Conservation (phyloP, 2,329 filamentous ascomycete genomes). For the Ophiostoma sp. region DNA sequence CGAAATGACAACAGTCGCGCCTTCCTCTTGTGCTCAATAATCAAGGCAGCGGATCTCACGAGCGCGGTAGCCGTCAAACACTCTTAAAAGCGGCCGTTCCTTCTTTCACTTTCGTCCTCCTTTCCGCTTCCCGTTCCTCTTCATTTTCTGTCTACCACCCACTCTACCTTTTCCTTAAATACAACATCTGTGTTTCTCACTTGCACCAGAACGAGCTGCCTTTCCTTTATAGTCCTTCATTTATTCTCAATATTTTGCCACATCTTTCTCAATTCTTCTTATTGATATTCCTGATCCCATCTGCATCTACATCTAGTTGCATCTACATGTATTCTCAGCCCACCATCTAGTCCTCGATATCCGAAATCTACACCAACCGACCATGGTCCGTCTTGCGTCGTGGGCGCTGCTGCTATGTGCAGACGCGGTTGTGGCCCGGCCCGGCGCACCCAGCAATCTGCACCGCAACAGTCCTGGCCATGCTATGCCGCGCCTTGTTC, state of each 20-base stretch:
- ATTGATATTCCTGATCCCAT: not conserved
- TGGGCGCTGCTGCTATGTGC: constrained; percentile 13
- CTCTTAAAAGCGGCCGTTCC: not conserved
- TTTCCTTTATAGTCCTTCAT: not conserved
- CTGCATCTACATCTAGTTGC: not conserved
- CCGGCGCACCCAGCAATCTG: not conserved
- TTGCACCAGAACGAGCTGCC: not conserved
- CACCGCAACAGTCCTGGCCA: constrained; percentile 9
- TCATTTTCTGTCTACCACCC: not conserved
- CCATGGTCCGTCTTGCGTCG: constrained; percentile 12
- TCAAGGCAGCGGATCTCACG: not conserved
- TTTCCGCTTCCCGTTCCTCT: not conserved
- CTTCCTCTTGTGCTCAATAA: constrained; percentile 3
- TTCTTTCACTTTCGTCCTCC: too few species aligned
- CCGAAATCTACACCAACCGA: not conserved
- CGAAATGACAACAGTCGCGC: not conserved
- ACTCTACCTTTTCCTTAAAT: not conserved
- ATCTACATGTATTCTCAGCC: too few species aligned
- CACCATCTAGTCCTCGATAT: not conserved
- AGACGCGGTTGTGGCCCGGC: constrained; percentile 5
- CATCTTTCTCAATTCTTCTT: not conserved
- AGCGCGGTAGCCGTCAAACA: not conserved
- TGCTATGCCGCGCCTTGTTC: not conserved
- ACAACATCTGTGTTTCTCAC: not conserved
- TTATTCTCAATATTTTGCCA: not conserved